Percentiles rank a stretch among this genome's conserved stretches.
Conservation (phyloP, 2,329 filamentous ascomycete genomes). For the Colletotrichum sp. region DNA sequence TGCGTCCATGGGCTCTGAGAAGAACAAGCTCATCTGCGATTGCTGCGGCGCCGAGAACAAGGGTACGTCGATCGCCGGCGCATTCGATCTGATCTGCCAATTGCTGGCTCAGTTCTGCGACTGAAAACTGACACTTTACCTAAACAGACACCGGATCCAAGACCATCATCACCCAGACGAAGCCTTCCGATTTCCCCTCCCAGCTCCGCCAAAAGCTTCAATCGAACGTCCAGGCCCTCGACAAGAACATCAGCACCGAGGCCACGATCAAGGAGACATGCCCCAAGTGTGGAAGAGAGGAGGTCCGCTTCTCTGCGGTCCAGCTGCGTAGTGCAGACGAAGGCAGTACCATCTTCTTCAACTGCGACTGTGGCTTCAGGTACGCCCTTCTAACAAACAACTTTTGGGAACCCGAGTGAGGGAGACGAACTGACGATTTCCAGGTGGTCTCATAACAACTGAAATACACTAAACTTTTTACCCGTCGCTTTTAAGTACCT, state of each 20-base stretch:
- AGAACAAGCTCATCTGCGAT: conserved; percentile 80
- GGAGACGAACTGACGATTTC: conserved; percentile 27
- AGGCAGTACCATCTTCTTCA: conserved; percentile 91
- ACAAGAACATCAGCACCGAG: conserved; percentile 77
- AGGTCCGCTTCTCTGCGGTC: conserved; percentile 84
- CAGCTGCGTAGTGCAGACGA: conserved; percentile 94
- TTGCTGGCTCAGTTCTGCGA: not conserved
- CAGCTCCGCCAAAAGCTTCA: conserved; percentile 80
- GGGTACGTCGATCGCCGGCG: conserved; percentile 58
- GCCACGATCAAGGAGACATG: conserved; percentile 73
- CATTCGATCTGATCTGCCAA: not conserved
- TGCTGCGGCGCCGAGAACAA: conserved; percentile 85
- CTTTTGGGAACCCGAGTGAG: not conserved
- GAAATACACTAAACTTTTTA: conserved; percentile 27
- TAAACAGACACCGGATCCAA: conserved; percentile 73
- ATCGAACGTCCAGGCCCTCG: conserved; percentile 84
- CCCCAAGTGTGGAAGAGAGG: conserved; percentile 78
- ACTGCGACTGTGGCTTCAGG: conserved; percentile 86
- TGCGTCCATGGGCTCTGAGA: conserved; percentile 75
- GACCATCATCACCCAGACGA: conserved; percentile 82
- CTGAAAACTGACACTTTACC: not conserved
- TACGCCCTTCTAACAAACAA: conserved; percentile 46
- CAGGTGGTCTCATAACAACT: conserved; percentile 68
- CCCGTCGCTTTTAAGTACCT: conserved; percentile 17
- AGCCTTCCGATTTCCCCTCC: conserved; percentile 89